Conservation (phyloP, 257 asterid genomes). For the Solanum bulbocastanum region DNA sequence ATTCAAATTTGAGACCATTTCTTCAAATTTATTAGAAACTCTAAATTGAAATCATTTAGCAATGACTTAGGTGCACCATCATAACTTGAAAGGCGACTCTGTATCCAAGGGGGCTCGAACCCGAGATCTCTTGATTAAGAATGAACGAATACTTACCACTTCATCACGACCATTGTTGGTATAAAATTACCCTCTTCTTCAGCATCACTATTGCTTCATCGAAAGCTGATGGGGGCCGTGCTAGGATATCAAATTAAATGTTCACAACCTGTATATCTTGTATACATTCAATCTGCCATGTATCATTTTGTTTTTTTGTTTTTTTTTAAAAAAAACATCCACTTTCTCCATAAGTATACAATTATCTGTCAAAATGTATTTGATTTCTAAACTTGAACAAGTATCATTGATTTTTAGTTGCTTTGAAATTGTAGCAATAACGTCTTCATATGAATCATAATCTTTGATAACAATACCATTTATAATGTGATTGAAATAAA, state of each 20-base stretch:
- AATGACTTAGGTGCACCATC: not conserved
- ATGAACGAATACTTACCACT: too few species aligned
- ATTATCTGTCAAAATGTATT: not conserved
- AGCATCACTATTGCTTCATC: not conserved
- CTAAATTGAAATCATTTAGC: not conserved
- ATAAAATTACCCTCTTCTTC: not conserved
- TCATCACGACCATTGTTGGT: too few species aligned
- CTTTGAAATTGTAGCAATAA: not conserved
- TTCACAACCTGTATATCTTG: not conserved
- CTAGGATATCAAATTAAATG: too few species aligned
- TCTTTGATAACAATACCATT: too few species aligned
- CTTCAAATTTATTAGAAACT: too few species aligned
- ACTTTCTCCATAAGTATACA: not conserved
- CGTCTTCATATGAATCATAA: not conserved
- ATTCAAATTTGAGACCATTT: too few species aligned
- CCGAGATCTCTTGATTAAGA: too few species aligned
- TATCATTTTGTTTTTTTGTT: too few species aligned
- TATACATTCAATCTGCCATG: not conserved
- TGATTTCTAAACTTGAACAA: not conserved
- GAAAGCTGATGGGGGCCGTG: not conserved
- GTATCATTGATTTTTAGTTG: too few species aligned
- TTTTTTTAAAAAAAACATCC: fast-evolving
- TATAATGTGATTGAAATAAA: not conserved
- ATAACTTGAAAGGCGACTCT: too few species aligned
- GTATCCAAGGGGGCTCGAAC: too few species aligned